A percentile compares a stretch with the other conserved stretches of the same genome.
phyloP scores from a whole-genome alignment of 2,329 filamentous ascomycete species.

The Cladorrhinum sp. region DNA sequence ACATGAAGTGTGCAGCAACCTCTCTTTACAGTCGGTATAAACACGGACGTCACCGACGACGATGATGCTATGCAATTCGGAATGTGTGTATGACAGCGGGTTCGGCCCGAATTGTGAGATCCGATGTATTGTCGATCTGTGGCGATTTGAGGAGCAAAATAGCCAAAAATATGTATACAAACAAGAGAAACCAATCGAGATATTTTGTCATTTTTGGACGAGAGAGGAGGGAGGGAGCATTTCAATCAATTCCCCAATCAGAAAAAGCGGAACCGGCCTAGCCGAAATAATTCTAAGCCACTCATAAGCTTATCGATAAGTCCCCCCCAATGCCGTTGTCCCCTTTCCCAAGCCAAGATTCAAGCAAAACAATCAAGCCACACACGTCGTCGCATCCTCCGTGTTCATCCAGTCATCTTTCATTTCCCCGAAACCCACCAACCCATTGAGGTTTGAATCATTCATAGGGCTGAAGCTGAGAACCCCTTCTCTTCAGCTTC shows the following conservation, averaged over 20 bases:
- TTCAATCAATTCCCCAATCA: not conserved
- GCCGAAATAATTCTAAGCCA: not conserved
- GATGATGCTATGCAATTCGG: not conserved
- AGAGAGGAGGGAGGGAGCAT: not conserved
- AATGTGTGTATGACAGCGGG: not conserved
- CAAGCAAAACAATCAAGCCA: not conserved
- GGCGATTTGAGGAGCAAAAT: not conserved
- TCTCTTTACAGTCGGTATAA: no score
- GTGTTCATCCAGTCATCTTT: not conserved
- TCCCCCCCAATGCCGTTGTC: not conserved
- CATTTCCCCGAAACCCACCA: not conserved
- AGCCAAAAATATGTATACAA: not conserved
- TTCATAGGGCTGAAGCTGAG: not conserved
- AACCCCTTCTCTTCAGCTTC: not conserved
- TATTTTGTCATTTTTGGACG: no score
- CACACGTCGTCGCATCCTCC: not conserved
- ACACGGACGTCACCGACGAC: not conserved
- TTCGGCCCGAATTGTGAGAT: slow-evolving; percentile 1
- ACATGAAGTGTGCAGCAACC: no score
- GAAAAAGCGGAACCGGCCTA: not conserved
- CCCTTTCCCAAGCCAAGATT: not conserved
- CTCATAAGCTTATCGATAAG: not conserved
- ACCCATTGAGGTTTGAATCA: not conserved
- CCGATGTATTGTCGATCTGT: not conserved
- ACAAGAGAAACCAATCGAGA: not conserved